phyloP scores from a whole-genome alignment of 768 basidiomycete species.

The Lactarius trivialis region DNA sequence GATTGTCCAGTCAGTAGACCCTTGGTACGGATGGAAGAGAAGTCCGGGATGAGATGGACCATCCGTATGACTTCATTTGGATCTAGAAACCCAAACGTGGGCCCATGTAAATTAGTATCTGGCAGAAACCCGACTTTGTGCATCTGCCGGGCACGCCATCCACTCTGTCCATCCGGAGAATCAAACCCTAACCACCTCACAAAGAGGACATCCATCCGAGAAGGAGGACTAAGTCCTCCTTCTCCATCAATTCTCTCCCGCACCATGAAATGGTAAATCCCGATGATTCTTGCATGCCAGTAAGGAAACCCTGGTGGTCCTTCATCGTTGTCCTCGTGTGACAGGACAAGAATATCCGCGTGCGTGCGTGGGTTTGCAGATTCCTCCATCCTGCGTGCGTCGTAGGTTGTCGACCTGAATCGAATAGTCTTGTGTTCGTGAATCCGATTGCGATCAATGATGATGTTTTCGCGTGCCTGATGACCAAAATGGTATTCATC shows the following conservation, averaged over 20 bases:
- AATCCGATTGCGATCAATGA: too few relatives aligned
- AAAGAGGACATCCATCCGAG: slow-evolving; percentile 1
- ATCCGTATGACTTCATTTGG: slow-evolving; percentile 26
- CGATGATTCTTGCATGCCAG: slow-evolving; percentile 28
- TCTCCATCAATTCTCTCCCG: slow-evolving; percentile 27
- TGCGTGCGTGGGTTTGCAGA: too few relatives aligned
- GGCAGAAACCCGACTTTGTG: slow-evolving; percentile 25
- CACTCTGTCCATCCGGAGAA: neutral
- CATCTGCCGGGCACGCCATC: slow-evolving; percentile 14
- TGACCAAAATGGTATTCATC: too few relatives aligned
- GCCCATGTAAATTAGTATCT: slow-evolving; percentile 10
- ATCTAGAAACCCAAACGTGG: slow-evolving; percentile 31
- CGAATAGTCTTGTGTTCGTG: too few relatives aligned
- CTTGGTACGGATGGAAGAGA: slow-evolving; percentile 19
- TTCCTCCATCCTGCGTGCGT: too few relatives aligned
- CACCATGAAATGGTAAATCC: slow-evolving; percentile 29
- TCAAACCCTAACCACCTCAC: slow-evolving; percentile 10
- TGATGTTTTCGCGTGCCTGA: too few relatives aligned
- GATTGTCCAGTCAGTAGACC: neutral
- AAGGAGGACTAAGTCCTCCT: slow-evolving; percentile 26
- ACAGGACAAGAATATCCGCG: too few relatives aligned
- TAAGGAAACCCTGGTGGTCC: slow-evolving; percentile 21
- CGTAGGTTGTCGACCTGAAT: too few relatives aligned
- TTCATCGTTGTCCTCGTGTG: slow-evolving; percentile 12
- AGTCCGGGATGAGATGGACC: slow-evolving; percentile 30